A percentile compares a stretch with the other conserved stretches of the same genome.
These are phyloP conservation scores for Coniella vitis DNA, from an alignment of 2,329 filamentous ascomycete genomes.

Conservation along the genomic window DNA sequence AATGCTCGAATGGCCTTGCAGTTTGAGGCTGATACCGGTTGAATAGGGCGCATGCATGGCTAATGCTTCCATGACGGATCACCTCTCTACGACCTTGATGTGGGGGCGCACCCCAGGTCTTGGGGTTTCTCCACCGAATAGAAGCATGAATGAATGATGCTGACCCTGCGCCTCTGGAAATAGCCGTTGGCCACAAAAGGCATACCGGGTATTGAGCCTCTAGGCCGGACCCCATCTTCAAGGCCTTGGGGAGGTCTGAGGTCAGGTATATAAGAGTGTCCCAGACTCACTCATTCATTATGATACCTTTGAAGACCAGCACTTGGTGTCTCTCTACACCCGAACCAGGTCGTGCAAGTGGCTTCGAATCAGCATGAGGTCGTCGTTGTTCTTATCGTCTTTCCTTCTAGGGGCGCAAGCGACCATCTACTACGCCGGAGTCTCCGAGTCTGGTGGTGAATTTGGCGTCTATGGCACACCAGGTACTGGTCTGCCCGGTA, in stretches of 20 bases:
- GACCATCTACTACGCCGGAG: constrained; percentile 41
- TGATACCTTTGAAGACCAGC: no score
- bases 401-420: constrained; percentile 26
- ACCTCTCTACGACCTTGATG: no score
- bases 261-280: background rate
- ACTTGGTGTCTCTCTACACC: background rate
- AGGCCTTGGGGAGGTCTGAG: background rate
- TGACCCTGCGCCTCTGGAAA: no score
- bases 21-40: no score
- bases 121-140: no score
- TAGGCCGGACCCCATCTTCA: background rate
- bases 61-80: no score
- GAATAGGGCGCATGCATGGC: no score
- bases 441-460: constrained; percentile 40
- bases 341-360: background rate
- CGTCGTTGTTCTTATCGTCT: constrained; percentile 14
- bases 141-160: no score
- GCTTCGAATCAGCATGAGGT: constrained; percentile 20
- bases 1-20: no score
- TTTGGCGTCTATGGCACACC: constrained; percentile 34
- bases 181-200: background rate
- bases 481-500: constrained; percentile 40
- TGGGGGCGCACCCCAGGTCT: no score
- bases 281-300: no score
- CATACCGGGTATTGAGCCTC: background rate